Evolutionary conservation across 2,329 filamentous ascomycete species (phyloP).

Genomic region (Cadophora luteo-olivacea): DNA sequence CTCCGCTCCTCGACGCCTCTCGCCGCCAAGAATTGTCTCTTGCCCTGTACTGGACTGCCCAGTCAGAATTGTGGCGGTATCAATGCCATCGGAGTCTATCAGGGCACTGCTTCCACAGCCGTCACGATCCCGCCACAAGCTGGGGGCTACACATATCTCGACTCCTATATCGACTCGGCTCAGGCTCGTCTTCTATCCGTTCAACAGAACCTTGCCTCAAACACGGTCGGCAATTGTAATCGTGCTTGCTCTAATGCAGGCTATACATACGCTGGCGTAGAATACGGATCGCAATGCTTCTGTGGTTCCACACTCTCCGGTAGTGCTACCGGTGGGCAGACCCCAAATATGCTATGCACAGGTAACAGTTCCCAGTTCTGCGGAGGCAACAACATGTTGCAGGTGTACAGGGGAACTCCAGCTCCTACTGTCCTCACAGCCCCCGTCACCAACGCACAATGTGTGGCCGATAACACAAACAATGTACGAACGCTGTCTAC

Average conservation of each 20-base stretch:
- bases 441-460: not conserved
- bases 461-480: constrained; percentile 12
- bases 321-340: not conserved
- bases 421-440: not conserved
- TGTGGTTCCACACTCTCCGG: not conserved
- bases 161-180: not conserved
- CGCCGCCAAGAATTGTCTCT: not conserved
- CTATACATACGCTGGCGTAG: not conserved
- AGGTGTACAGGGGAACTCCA: not conserved
- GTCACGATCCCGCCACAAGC: not conserved
- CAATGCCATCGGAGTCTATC: not conserved
- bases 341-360: not conserved
- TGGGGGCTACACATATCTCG: not conserved
- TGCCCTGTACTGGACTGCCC: not conserved
- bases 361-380: constrained; percentile 5
- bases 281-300: constrained; percentile 11
- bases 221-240: not conserved
- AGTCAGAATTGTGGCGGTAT: constrained; percentile 2
- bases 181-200: not conserved
- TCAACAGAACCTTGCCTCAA: constrained; percentile 10
- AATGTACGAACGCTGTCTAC: constrained; percentile 2
- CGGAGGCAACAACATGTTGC: constrained; percentile 6
- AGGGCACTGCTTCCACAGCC: not conserved
- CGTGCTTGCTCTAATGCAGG: not conserved
- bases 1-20: not conserved